Base-by-base conservation (phyloP, 345 rosid species). In the rapeseed (Brassica napus) region DNA sequence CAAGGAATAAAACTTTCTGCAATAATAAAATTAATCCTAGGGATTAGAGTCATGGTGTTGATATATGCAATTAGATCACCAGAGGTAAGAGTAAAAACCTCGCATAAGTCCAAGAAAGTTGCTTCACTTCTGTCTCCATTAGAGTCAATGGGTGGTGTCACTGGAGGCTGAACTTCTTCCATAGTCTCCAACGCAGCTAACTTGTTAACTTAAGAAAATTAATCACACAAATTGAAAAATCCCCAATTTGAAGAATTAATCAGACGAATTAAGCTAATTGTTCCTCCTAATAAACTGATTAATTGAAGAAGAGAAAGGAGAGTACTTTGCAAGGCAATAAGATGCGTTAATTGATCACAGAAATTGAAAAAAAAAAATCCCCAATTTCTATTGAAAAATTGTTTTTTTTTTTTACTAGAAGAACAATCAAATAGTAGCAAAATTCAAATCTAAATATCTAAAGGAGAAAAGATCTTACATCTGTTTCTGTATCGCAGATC, bases 1-100 rank as follows among this genome's bases (percentile, higher is more conserved):
- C 92, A 76, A 91, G 71, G 4, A 79, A 82, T 6, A 92, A 81
- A 44, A 63, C 90, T 73, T 83, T 87, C 97, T 94, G 90, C 75
- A 74, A 83, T 16, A 77, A 78, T 58, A 7, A 64, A 69, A 69
- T 8, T 6, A 49, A 57, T 5, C 26, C 5, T 3, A 78, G 8
- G 10, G 30, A 57, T 64, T 58, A 74, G 69, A 47, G 2, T 47
- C 54, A 47, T 12, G 6, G 55, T 42, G 49, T 3, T 35, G 23
- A 30, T 4, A 28, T 8, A 72, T 61, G 54, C 44, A 82, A 67
- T 18, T 9, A 68, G 59, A 72, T 34, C 52, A 68, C 3, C 18
- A 64, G 66, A 60, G 14, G 21, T 1, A 21, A 32, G 26, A 39
- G 21, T 26, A 37, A 49, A 49, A 52, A 82, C 85, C 82, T 82